A percentile compares a stretch with the other conserved stretches of the same genome.
Evolutionary conservation across 805 yeast genomes (phyloP).

Genomic region (Teunomyces gatunensis): DNA sequence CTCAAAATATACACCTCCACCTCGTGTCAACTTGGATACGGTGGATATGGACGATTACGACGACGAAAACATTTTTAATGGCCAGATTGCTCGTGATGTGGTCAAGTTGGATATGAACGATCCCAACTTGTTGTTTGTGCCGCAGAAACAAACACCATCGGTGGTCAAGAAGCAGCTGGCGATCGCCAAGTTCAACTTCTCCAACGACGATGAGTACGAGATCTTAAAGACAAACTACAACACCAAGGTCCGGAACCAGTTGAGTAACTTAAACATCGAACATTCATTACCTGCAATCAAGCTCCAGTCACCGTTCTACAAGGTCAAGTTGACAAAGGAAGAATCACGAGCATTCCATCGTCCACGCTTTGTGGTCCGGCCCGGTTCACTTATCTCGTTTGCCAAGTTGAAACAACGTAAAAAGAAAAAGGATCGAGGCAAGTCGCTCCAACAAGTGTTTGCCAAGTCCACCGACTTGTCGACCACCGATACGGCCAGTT

Average conservation of each 20-base stretch:
- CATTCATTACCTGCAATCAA: slow-evolving; percentile 86
- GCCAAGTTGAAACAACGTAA: slow-evolving; percentile 74
- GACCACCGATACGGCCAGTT: slow-evolving; percentile 74
- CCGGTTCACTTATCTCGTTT: slow-evolving; percentile 75
- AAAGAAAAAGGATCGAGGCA: slow-evolving; percentile 86
- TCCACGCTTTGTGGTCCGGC: slow-evolving; percentile 68
- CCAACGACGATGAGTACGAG: slow-evolving; percentile 87
- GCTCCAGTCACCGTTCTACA: slow-evolving; percentile 87
- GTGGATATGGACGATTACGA: slow-evolving; percentile 34
- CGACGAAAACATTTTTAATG: slow-evolving; percentile 75
- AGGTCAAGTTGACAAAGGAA: slow-evolving; percentile 64
- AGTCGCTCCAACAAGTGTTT: slow-evolving; percentile 72
- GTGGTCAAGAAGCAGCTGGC: slow-evolving; percentile 51
- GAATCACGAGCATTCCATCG: slow-evolving; percentile 80
- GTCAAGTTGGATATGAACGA: slow-evolving; percentile 78
- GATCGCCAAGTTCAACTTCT: slow-evolving; percentile 68
- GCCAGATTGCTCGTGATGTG: slow-evolving; percentile 43
- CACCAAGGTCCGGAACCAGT: slow-evolving; percentile 86
- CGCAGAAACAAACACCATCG: slow-evolving; percentile 29
- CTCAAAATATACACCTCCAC: slow-evolving; percentile 9
- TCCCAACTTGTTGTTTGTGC: slow-evolving; percentile 68
- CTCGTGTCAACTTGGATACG: slow-evolving; percentile 14
- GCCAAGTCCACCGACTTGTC: slow-evolving; percentile 72
- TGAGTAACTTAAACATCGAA: slow-evolving; percentile 86
- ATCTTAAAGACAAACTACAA: slow-evolving; percentile 81